Conservation (phyloP, 1,284 basidiomycete species). For the Chalciporus sp. region DNA sequence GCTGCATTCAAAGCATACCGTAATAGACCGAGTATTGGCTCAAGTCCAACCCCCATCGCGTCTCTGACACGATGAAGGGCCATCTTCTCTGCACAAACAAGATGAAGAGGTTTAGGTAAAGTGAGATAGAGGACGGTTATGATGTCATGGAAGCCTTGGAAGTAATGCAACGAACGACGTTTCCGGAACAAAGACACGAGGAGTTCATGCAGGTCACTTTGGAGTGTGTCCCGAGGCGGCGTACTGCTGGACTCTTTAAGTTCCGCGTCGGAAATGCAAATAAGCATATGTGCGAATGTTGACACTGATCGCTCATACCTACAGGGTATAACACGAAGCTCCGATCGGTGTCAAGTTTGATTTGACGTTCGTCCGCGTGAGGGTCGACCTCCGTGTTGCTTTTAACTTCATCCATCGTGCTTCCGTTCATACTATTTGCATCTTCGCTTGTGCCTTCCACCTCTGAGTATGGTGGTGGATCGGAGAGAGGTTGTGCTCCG, state of each 20-base stretch:
- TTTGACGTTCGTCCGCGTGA: constrained; percentile 84
- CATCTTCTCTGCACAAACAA: constrained; percentile 68
- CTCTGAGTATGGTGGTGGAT: constrained; percentile 33
- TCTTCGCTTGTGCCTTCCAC: constrained; percentile 11
- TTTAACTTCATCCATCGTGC: constrained; percentile 5
- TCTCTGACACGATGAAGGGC: constrained; percentile 85
- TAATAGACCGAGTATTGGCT: constrained; percentile 83
- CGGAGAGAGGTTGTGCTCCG: constrained; percentile 24
- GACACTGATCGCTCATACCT: constrained; percentile 29
- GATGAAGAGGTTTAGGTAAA: constrained; percentile 58
- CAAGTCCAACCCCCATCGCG: constrained; percentile 84
- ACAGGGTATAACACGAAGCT: constrained; percentile 89
- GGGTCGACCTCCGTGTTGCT: constrained; percentile 26
- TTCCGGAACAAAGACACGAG: constrained; percentile 76
- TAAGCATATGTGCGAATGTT: constrained; percentile 11
- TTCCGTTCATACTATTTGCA: constrained; percentile 3
- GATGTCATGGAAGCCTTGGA: constrained; percentile 96
- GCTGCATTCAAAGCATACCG: constrained; percentile 45
- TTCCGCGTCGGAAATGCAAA: constrained; percentile 21
- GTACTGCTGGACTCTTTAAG: constrained; percentile 22
- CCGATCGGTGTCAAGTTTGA: constrained; percentile 82
- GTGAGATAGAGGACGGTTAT: constrained; percentile 86
- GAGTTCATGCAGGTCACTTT: constrained; percentile 73
- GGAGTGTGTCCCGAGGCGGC: constrained; percentile 46
- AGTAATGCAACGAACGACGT: constrained; percentile 78